Base-by-base conservation (phyloP, 495 filamentous ascomycete genomes). In the Bathelium albidoporum region DNA sequence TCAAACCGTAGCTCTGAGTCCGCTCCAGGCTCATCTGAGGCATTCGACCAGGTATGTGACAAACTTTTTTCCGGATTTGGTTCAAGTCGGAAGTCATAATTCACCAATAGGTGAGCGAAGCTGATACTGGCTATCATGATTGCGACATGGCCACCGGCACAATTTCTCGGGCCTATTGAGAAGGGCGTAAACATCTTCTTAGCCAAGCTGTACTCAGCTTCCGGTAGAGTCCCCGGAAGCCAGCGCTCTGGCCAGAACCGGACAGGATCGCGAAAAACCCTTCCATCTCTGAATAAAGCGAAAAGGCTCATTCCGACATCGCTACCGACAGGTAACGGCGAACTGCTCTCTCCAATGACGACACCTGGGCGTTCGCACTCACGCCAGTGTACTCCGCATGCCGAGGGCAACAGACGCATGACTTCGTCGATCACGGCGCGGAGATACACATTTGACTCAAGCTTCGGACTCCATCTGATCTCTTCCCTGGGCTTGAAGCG, bases 361-460 rank as follows among this genome's bases (percentile, higher is more conserved):
- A 60, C 55, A 39, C n/a, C n/a, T n/a, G 36, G 9, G 7, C 9
- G 49, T 31, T 64, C 58, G 34, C 63, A 64, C 49, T 64, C 58
- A 49, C 63, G 58, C 63, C 63, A 64, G 34, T 64, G 63, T 26
- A 64, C 63, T n/a, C 58, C 58, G 29, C 63, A 64, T 12, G 63
- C 63, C 24, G 62, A 58, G 52, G 63, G 63, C 11, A 64, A 36
- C 16, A 64, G 36, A 39, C 63, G 63, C 63, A 64, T 60, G 34
- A 64, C 63, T 36, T 64, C 58, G 26, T 64, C 58, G 49, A 64
- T 64, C 36, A 64, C 63, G 26, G 63, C 63, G 39, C 63, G 63
- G 34, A 64, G 63, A 34, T 64, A 64, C 26, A 36, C 28, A 26
- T 28, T 64, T 31, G 63, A 60, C 22, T 64, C 63, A 41, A 64